Evolutionary conservation across 129 eudicot species (phyloP), one percentile per base, ranked within the genome.

Genomic region (Centaurea solstitialis): DNA sequence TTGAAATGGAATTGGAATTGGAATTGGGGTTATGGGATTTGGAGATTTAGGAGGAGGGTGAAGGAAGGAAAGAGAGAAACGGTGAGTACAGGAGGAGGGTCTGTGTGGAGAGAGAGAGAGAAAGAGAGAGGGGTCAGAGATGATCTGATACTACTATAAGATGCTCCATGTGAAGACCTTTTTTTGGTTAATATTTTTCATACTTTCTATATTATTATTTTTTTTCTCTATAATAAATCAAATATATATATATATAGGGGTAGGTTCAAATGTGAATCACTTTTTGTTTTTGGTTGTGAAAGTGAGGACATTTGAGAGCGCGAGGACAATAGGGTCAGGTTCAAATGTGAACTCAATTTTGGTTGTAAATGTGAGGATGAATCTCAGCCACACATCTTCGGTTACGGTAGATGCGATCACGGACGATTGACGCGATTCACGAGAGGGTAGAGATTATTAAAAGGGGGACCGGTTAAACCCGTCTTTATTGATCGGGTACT

Each of bases 131-230:
- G 75, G 83, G 87, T 73, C 43, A 79, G 57, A 28, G 73, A 68
- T 66, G 73, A 77, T 77, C 77, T 62, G 81, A 76, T 76, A 47
- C 73, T 73, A 74, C 30, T 67, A 69, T 65, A 79, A 79, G 85
- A 82, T 82, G 78, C 74, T 77, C 86, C 86, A 82, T 82, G 86
- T 76, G 82, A 76, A 70, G 24, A 59, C 9, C 30, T 17, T 80
- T 73, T 73, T 21, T 80, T 61, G 9, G 41, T 61, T 64, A 22
- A 35, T 30, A 38, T 10, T 75, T 82, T 71, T 77, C 78, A 82
- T 82, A 70, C 81, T 70, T 57, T 82, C 81, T 82, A 59, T 45
- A 30, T 22, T 50, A 45, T 80, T 22, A 26, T 26, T n/a, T 18
- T 1, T 13, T 11, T 11, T 11, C 17, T 50, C 7, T 33, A 9